A percentile compares a stretch with the other conserved stretches of the same genome.
These are phyloP conservation scores for Ochromonas danica DNA, from an alignment of 108 stramenopile species.

Conservation along the genomic window DNA sequence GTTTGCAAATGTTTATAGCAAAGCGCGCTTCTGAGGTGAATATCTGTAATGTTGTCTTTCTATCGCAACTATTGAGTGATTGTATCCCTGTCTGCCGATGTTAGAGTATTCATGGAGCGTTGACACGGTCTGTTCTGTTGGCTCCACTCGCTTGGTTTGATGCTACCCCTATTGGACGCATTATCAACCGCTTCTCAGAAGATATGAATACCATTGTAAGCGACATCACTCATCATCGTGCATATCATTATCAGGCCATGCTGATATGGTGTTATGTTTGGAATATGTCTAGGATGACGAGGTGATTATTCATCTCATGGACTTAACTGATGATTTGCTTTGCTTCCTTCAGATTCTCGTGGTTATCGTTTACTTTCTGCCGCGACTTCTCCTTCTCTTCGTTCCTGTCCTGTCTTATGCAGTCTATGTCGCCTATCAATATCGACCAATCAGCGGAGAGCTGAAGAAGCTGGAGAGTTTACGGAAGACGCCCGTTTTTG, in stretches of 20 bases:
- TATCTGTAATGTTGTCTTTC: too few relatives aligned
- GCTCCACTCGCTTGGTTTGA: slow-evolving; percentile 63
- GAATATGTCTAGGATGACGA: too few relatives aligned
- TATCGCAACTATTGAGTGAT: too few relatives aligned
- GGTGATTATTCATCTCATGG: slow-evolving; percentile 43
- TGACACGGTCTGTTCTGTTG: neutral
- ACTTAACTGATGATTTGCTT: slow-evolving; percentile 24
- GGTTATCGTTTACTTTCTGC: slow-evolving; percentile 2
- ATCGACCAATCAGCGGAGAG: slow-evolving; percentile 28
- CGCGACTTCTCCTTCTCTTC: neutral
- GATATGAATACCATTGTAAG: slow-evolving; percentile 89
- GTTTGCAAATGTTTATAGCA: neutral
- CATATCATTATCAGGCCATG: too few relatives aligned
- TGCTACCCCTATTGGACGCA: slow-evolving; percentile 61
- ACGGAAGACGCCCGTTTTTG: neutral
- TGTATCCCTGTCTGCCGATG: too few relatives aligned
- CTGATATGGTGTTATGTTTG: too few relatives aligned
- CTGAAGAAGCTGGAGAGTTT: neutral
- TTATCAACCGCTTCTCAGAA: slow-evolving; percentile 71
- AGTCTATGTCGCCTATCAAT: neutral
- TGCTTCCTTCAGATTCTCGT: slow-evolving; percentile 5
- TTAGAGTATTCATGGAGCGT: neutral
- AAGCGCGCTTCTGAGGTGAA: neutral
- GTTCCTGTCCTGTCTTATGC: neutral
- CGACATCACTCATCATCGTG: too few relatives aligned